A percentile compares a stretch with the other conserved stretches of the same genome.
Conservation (phyloP, 495 filamentous ascomycete species). For the Thermothielavioides terrestris region DNA sequence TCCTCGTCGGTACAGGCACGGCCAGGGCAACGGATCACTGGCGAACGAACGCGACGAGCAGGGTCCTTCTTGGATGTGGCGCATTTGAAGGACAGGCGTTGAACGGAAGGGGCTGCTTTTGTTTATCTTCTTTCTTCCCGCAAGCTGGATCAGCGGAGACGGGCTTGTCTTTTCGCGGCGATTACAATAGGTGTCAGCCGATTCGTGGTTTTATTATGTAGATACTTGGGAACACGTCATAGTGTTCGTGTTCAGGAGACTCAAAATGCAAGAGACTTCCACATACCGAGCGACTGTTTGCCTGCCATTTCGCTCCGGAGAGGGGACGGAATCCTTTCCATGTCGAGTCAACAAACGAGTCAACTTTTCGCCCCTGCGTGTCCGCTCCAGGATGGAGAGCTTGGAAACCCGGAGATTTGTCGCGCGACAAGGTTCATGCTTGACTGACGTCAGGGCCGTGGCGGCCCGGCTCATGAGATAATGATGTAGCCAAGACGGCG, state of each 20-base stretch:
- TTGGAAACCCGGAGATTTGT: too few relatives aligned
- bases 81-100: conserved; percentile 5
- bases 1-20: not conserved
- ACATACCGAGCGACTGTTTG: not conserved
- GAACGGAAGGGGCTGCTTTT: not conserved
- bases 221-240: too few relatives aligned
- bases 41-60: not conserved
- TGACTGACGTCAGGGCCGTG: not conserved
- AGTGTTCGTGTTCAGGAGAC: not conserved
- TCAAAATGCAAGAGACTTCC: not conserved
- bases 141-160: too few relatives aligned
- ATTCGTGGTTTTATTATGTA: too few relatives aligned
- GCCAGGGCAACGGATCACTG: not conserved
- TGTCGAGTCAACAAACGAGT: not conserved
- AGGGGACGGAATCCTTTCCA: not conserved
- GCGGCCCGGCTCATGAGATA: too few relatives aligned
- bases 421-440: not conserved
- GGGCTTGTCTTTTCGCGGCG: too few relatives aligned
- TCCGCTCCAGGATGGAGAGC: not conserved
- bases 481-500: too few relatives aligned
- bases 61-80: not conserved
- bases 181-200: too few relatives aligned
- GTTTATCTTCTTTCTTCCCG: not conserved
- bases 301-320: not conserved
- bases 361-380: not conserved